Evolutionary conservation across 495 filamentous ascomycete species (phyloP).

Genomic region (Xylaria scruposa): DNA sequence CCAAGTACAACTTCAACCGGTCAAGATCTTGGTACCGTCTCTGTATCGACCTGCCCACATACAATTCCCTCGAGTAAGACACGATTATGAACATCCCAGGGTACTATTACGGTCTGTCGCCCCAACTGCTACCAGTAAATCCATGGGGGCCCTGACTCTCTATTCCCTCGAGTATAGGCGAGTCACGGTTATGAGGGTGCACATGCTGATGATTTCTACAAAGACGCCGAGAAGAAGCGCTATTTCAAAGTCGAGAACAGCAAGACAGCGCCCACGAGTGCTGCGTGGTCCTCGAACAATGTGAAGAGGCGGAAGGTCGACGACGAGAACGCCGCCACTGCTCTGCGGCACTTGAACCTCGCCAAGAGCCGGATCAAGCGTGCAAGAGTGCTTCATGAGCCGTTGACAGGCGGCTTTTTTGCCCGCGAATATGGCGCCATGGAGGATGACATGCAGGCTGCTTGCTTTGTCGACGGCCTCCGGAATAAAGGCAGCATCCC

Average conservation of each 20-base stretch:
- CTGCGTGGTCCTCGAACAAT: constrained; percentile 45
- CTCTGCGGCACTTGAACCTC: constrained; percentile 12
- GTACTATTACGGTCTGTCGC: constrained; percentile 50
- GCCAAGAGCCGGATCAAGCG: constrained; percentile 36
- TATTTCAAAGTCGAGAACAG: constrained; percentile 57
- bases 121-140: not conserved
- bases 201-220: not conserved
- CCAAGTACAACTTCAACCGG: not conserved
- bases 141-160: not conserved
- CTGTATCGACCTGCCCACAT: not conserved
- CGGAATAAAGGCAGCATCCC: not conserved
- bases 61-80: not conserved
- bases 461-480: constrained; percentile 33
- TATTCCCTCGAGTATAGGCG: not conserved
- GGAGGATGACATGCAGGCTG: constrained; percentile 31
- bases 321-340: constrained; percentile 25
- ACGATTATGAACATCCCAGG: constrained; percentile 46
- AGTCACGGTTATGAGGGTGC: not conserved
- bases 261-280: constrained; percentile 40
- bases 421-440: constrained; percentile 33
- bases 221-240: constrained; percentile 51
- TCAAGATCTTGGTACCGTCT: not conserved
- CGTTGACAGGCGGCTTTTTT: constrained; percentile 37
- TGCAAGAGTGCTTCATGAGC: constrained; percentile 26
- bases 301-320: constrained; percentile 48